Evolutionary conservation across 345 rosid species (phyloP), one percentile per base, ranked within the genome.

Genomic region (Eucalyptus urophylla): DNA sequence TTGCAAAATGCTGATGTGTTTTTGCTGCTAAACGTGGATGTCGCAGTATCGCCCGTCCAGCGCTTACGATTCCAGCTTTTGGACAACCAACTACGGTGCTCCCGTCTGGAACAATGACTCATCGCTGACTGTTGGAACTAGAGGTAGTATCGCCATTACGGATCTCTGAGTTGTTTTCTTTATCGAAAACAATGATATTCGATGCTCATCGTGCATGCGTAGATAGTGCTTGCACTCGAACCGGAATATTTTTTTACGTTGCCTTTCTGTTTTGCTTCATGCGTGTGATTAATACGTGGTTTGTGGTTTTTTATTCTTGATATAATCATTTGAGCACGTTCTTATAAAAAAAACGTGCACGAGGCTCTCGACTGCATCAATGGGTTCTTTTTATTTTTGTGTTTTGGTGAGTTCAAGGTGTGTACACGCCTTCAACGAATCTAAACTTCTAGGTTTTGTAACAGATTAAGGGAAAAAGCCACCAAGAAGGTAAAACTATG

Each of bases 61-160:
- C 86, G 93, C 96, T 43, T 91, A 86, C 94, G 92, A 92, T 89
- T 31, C 98, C 27, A 92, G 94, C 3, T 95, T 94, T 88, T 96
- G 94, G 94, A 96, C 99, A 43, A 94, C 98, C 40, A 97, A 97
- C 90, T 93, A 95, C 7, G 99, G 99, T 86, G 86, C 95, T 91
- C 98, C 99, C 0, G 95, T 97, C 62, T 96, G 95, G 92, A 97
- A 96, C 96, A 95, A 97, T 91, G 94, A 91, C 92, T 95, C 96
- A 7, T 95, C 98, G 54, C 87, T 96, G 92, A 97, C 99, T 56
- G 92, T 97, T 87, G 99, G 99, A 88, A 88, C 92, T 44, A 93
- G 99, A 94, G 99, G 99, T 95, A 93, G 21, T 27, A 11, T 43
- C n/a, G 13, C 43, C 37, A 11, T 80, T 24, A 21, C 85, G 27